Conservation (phyloP, 805 yeast species). For the Metschnikowia kofuensis region DNA sequence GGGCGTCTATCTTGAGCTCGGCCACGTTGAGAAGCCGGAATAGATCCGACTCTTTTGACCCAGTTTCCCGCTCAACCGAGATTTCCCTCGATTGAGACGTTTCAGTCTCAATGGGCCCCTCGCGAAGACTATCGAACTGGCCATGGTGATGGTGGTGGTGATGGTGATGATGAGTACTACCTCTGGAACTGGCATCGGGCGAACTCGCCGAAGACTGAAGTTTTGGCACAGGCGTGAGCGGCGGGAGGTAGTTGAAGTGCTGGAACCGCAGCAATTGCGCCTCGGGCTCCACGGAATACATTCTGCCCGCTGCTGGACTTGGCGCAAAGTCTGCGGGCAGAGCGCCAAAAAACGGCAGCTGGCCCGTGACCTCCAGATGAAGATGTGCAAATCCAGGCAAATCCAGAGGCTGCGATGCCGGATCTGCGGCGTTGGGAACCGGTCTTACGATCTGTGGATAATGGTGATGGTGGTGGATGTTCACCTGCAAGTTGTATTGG, state of each 20-base stretch:
- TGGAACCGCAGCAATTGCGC: conserved; percentile 30
- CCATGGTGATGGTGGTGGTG: conserved; percentile 29
- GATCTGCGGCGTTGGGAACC: neutral
- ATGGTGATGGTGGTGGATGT: conserved; percentile 84
- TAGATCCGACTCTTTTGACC: conserved; percentile 40
- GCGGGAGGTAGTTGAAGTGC: conserved; percentile 74
- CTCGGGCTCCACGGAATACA: conserved; percentile 14
- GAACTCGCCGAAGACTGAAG: conserved; percentile 56
- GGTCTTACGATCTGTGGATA: conserved; percentile 30
- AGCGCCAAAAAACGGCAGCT: conserved; percentile 1
- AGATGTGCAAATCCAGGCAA: conserved; percentile 6
- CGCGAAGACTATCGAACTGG: conserved; percentile 13
- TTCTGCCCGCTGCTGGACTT: neutral
- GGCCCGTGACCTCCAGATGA: conserved; percentile 5
- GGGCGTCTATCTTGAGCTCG: conserved; percentile 3
- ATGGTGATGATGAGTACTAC: conserved; percentile 11
- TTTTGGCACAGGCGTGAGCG: conserved; percentile 67
- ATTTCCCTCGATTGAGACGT: neutral
- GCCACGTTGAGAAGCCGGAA: conserved; percentile 41
- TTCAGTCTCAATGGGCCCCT: neutral
- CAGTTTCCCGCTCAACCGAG: neutral
- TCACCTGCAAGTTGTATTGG: conserved; percentile 52
- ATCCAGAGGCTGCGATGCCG: neutral
- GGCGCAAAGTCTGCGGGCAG: neutral
- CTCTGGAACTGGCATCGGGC: conserved; percentile 24